These are phyloP conservation scores for Basidiobolus meristosporus DNA, from an alignment of 371 early-diverging fungal species.

Conservation along the genomic window DNA sequence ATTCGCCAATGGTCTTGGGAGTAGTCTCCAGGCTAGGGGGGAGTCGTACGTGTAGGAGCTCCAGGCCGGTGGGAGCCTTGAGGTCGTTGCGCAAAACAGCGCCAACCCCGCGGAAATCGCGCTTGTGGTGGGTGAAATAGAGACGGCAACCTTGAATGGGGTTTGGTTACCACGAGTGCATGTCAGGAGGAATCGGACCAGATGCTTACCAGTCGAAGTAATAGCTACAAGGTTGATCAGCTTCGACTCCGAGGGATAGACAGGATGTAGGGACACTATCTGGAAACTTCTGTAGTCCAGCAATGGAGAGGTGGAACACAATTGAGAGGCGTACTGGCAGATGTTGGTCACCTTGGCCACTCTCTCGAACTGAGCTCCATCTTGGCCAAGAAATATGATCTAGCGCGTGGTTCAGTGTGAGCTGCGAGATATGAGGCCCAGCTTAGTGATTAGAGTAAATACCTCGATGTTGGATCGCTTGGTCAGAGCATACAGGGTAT, in stretches of 20 bases:
- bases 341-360: conserved; percentile 18
- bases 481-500: conserved; percentile 45
- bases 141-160: conserved; percentile 34
- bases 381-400: background rate
- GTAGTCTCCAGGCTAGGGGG: conserved; percentile 25
- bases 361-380: conserved; percentile 7
- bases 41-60: conserved; percentile 46
- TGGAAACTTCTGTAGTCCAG: conserved; percentile 17
- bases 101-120: conserved; percentile 1
- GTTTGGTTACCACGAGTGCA: background rate
- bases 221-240: conserved; percentile 43
- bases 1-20: conserved; percentile 6
- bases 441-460: too few relatives aligned
- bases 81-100: background rate
- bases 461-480: conserved; percentile 50
- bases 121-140: conserved; percentile 36
- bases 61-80: conserved; percentile 23
- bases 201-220: conserved; percentile 16
- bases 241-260: conserved; percentile 36
- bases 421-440: too few relatives aligned
- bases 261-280: conserved; percentile 40
- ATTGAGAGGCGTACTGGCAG: conserved; percentile 16
- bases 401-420: background rate
- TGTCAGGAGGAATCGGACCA: background rate
- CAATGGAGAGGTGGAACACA: conserved; percentile 17